These are phyloP conservation scores for Rhizoclosmatium sp. DNA, from an alignment of 192 early-diverging fungal genomes.

Conservation along the genomic window DNA sequence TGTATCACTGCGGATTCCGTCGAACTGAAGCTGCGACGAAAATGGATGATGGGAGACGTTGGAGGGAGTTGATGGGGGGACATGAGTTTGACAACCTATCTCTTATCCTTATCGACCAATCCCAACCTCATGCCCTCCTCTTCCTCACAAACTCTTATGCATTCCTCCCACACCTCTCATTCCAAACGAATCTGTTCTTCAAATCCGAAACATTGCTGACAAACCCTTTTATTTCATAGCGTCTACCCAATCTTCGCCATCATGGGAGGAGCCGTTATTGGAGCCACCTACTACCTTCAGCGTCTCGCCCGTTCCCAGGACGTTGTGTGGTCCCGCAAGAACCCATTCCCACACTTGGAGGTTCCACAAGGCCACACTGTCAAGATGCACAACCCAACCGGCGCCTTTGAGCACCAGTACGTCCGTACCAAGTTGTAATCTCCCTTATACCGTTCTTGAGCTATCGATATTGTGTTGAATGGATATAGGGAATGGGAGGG, in stretches of 20 bases:
- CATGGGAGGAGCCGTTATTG: conserved; percentile 33
- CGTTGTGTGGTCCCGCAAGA: conserved; percentile 41
- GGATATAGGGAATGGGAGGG: too few relatives aligned
- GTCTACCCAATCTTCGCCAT: conserved; percentile 41
- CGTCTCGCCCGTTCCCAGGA: conserved; percentile 41
- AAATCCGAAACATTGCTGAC: neutral
- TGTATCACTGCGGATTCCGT: too few relatives aligned
- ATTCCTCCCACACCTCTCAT: neutral
- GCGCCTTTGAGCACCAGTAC: neutral
- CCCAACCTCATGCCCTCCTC: neutral
- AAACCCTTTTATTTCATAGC: neutral
- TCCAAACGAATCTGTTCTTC: neutral
- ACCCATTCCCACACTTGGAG: conserved; percentile 33
- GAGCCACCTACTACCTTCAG: conserved; percentile 38
- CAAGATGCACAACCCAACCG: conserved; percentile 31
- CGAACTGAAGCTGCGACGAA: too few relatives aligned
- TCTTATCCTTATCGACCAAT: neutral
- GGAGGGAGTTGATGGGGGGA: too few relatives aligned
- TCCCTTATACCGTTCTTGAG: neutral
- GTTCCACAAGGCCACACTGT: conserved; percentile 22
- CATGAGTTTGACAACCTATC: neutral
- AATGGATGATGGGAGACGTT: too few relatives aligned
- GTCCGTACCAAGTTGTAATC: neutral
- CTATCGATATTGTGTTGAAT: neutral
- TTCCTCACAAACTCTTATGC: neutral